Percentiles rank a stretch among this genome's conserved stretches.
phyloP scores from a whole-genome alignment of 2,329 filamentous ascomycete genomes.

The Cercospora canescens region DNA sequence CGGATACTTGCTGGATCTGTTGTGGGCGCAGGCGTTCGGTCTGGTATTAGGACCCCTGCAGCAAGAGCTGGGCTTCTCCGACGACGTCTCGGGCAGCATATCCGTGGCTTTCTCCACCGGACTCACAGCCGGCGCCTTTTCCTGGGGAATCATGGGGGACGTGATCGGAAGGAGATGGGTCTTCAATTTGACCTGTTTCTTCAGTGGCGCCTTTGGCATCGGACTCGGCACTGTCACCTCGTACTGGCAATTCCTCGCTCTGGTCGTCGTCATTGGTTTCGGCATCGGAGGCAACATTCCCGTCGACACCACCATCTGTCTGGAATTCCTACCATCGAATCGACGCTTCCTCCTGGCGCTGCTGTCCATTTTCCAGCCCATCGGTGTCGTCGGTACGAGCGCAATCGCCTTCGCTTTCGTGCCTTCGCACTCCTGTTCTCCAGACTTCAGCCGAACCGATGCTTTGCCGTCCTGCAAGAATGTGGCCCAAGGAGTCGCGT shows the following conservation, averaged over 20 bases:
- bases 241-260: conserved; percentile 53
- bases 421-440: conserved; percentile 52
- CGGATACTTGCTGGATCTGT: conserved; percentile 57
- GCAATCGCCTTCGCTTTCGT: conserved; percentile 57
- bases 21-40: conserved; percentile 61
- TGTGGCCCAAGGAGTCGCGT: conserved; percentile 32
- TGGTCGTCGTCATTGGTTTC: conserved; percentile 57
- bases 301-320: conserved; percentile 57
- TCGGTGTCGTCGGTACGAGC: conserved; percentile 55
- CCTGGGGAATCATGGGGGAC: conserved; percentile 59
- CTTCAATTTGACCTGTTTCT: conserved; percentile 60
- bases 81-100: conserved; percentile 50
- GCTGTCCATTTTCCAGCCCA: conserved; percentile 57
- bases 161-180: conserved; percentile 56
- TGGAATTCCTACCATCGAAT: conserved; percentile 57
- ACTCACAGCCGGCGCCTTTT: conserved; percentile 56
- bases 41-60: conserved; percentile 55
- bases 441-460: conserved; percentile 49
- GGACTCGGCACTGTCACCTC: conserved; percentile 51
- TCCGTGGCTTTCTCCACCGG: conserved; percentile 54
- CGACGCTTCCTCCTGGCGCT: conserved; percentile 54
- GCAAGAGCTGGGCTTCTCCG: conserved; percentile 57
- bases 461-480: conserved; percentile 48
- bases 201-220: conserved; percentile 55
- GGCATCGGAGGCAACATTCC: conserved; percentile 56